phyloP scores from a whole-genome alignment of 2,329 filamentous ascomycete genomes.

The Ascochyta rabiei region DNA sequence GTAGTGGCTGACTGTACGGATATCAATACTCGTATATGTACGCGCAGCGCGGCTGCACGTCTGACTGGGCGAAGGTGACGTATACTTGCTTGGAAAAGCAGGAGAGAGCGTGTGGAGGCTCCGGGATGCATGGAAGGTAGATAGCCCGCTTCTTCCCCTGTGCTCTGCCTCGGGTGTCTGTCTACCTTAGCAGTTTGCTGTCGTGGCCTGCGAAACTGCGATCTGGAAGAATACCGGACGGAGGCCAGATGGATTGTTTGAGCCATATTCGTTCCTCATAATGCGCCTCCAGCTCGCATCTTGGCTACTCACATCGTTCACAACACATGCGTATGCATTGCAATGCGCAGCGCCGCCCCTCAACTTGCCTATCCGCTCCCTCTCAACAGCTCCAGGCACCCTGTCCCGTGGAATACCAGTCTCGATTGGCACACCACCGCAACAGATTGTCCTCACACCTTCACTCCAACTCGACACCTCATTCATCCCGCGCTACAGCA shows the following conservation, averaged over 20 bases:
- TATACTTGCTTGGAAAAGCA: neutral
- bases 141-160: no score
- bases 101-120: neutral
- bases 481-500: slow-evolving; percentile 26
- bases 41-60: slow-evolving; percentile 2
- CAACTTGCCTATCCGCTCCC: slow-evolving; percentile 16
- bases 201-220: no score
- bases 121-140: no score
- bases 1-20: slow-evolving; percentile 2
- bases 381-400: slow-evolving; percentile 14
- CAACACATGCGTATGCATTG: neutral
- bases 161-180: no score
- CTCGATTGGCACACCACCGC: slow-evolving; percentile 20
- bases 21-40: slow-evolving; percentile 6
- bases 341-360: slow-evolving; percentile 28
- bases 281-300: neutral
- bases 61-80: neutral
- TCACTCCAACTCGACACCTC: slow-evolving; percentile 23
- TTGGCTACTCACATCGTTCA: neutral
- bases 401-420: slow-evolving; percentile 22
- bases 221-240: no score
- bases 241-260: no score
- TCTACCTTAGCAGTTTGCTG: no score
- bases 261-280: no score
- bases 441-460: slow-evolving; percentile 22